phyloP scores from a whole-genome alignment of 2,329 filamentous ascomycete genomes.

The Scedosporium apiospermum region DNA sequence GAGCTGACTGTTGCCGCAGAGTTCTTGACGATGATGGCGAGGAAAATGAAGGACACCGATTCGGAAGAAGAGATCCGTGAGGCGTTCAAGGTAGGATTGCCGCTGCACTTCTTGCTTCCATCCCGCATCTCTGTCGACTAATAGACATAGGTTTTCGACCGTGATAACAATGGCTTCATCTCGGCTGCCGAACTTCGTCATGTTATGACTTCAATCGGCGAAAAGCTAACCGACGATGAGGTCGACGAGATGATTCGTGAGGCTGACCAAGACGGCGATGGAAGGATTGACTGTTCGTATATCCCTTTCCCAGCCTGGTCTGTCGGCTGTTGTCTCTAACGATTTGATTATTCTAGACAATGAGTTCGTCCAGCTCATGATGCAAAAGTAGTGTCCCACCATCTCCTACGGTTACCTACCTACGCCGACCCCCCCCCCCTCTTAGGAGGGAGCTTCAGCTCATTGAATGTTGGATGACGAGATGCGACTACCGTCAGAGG shows the following conservation, averaged over 20 bases:
- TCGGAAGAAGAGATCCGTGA: slow-evolving; percentile 86
- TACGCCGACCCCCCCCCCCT: neutral
- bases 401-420: neutral
- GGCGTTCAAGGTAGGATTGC: slow-evolving; percentile 65
- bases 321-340: slow-evolving; percentile 8
- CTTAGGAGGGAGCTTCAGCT: neutral
- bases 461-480: neutral
- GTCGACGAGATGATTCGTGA: slow-evolving; percentile 91
- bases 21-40: slow-evolving; percentile 88
- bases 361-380: slow-evolving; percentile 91
- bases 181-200: slow-evolving; percentile 80
- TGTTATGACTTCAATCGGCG: slow-evolving; percentile 86
- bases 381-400: slow-evolving; percentile 69
- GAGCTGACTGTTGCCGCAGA: slow-evolving; percentile 38
- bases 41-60: slow-evolving; percentile 91
- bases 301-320: neutral
- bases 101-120: neutral
- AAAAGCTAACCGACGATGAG: slow-evolving; percentile 85
- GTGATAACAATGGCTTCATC: slow-evolving; percentile 88
- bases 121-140: neutral
- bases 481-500: too few species aligned
- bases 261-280: slow-evolving; percentile 82
- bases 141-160: slow-evolving; percentile 58
- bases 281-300: slow-evolving; percentile 73
- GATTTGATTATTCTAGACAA: slow-evolving; percentile 51